Percentiles rank a stretch among this genome's conserved stretches.
phyloP scores from a whole-genome alignment of 1,284 basidiomycete species.

The Megacollybia platyphylla region DNA sequence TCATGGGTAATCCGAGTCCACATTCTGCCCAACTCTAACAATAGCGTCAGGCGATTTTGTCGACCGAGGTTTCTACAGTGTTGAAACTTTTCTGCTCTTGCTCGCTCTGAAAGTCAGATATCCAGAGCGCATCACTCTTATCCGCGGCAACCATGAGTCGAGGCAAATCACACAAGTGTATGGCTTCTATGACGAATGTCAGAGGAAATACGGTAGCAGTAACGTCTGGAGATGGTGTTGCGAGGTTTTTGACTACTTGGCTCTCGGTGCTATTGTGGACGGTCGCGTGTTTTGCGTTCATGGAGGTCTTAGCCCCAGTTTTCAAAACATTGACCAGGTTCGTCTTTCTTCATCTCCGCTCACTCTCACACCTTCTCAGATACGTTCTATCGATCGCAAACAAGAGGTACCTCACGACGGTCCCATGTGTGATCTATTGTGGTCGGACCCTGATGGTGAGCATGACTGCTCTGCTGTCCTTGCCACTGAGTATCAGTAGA shows the following conservation, averaged over 20 bases:
- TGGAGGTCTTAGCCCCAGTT: slow-evolving; percentile 85
- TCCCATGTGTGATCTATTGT: slow-evolving; percentile 95
- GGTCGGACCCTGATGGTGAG: slow-evolving; percentile 96
- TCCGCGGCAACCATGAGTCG: slow-evolving; percentile 98
- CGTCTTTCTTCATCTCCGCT: slow-evolving; percentile 12
- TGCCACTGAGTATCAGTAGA: slow-evolving; percentile 27
- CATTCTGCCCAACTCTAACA: background rate
- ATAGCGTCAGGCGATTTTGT: slow-evolving; percentile 74
- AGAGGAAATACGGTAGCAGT: slow-evolving; percentile 88
- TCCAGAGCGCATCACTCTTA: slow-evolving; percentile 94
- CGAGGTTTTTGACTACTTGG: slow-evolving; percentile 96
- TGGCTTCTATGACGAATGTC: slow-evolving; percentile 98
- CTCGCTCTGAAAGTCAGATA: slow-evolving; percentile 96
- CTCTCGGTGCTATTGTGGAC: slow-evolving; percentile 90
- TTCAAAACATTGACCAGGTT: slow-evolving; percentile 81
- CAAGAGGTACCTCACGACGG: slow-evolving; percentile 99
- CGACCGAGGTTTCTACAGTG: slow-evolving; percentile 93
- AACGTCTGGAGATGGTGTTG: slow-evolving; percentile 99
- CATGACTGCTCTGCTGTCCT: background rate
- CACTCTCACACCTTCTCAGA: slow-evolving; percentile 35
- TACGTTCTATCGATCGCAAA: slow-evolving; percentile 89
- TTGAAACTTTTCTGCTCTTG: slow-evolving; percentile 93
- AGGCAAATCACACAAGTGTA: slow-evolving; percentile 98
- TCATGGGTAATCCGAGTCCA: slow-evolving; percentile 70
- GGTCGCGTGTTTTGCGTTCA: slow-evolving; percentile 89